Conservation (phyloP, 2,329 filamentous ascomycete species). For the Blastomyces silverae region DNA sequence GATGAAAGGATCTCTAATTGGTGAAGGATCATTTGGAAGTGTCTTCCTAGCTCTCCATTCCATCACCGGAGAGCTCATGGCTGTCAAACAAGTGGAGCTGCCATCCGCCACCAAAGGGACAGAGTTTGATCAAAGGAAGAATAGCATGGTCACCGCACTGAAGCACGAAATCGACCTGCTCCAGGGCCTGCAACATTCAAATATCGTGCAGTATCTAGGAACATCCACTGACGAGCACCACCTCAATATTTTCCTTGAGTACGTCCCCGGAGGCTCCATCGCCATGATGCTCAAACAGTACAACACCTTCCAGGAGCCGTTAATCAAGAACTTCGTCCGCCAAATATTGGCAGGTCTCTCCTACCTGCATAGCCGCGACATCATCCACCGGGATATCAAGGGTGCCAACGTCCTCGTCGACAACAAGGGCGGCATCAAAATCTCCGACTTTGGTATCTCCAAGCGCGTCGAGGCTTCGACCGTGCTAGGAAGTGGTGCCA, state of each 20-base stretch:
- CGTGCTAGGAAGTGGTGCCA: slow-evolving; percentile 52
- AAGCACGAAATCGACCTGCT: slow-evolving; percentile 94
- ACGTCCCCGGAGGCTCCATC: slow-evolving; percentile 93
- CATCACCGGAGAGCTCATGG: slow-evolving; percentile 93
- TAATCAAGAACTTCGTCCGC: slow-evolving; percentile 92
- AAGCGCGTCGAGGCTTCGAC: slow-evolving; percentile 95
- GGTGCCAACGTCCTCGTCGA: slow-evolving; percentile 97
- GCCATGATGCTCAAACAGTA: slow-evolving; percentile 99
- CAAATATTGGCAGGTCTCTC: slow-evolving; percentile 90
- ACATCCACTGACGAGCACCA: slow-evolving; percentile 85
- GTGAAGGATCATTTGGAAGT: slow-evolving; percentile 91
- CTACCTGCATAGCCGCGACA: slow-evolving; percentile 88
- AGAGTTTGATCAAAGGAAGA: slow-evolving; percentile 82
- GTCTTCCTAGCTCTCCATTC: slow-evolving; percentile 94
- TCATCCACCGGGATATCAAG: slow-evolving; percentile 98
- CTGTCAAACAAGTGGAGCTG: slow-evolving; percentile 95
- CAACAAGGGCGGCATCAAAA: slow-evolving; percentile 98
- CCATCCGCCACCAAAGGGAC: slow-evolving; percentile 70
- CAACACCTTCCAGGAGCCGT: slow-evolving; percentile 83
- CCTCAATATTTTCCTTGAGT: slow-evolving; percentile 99
- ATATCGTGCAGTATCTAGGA: slow-evolving; percentile 97
- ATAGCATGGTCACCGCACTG: slow-evolving; percentile 94
- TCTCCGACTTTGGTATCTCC: slow-evolving; percentile 97
- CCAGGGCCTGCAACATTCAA: slow-evolving; percentile 87
- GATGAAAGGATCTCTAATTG: slow-evolving; percentile 98